Evolutionary conservation across 257 asterid genomes (phyloP), one percentile per base, ranked within the genome.

Genomic region (Solanum sitiens): DNA sequence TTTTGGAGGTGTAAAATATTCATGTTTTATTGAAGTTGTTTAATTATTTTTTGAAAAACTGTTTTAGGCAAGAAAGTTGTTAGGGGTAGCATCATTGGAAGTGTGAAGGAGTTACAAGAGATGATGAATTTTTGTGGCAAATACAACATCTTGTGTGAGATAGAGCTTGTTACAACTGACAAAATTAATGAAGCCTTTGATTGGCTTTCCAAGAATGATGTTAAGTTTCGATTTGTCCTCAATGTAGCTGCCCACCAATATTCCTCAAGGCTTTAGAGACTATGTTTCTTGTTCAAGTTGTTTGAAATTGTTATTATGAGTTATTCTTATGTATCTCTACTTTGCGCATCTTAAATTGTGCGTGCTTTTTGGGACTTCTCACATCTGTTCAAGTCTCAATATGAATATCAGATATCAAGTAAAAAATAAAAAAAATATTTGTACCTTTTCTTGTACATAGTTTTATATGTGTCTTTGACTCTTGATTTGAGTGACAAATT

Each of bases 61-160:
- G 33, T 53, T 33, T 65, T 86, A 95, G 98, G 98, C 5, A 94
- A 96, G 30, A 95, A 95, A 86, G 93, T 75, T 12, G 94, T 93
- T 91, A 96, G 95, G 91, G 99, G 99, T n/a, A 92, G 98, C 91
- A 91, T 95, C 86, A 93, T 91, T 0, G 98, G 98, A 61, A 92
- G 95, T 87, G 94, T 94, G 4, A 89, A 27, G 30, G 98, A 95
- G 87, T 93, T 96, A 0, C 96, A 94, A 82, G 97, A 94, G 30
- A 96, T 95, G 99, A 92, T 96, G 92, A 91, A 91, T 91, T 59
- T n/a, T 92, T 35, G 98, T 27, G 99, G 94, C 8, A 84, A 94
- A 77, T 92, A 92, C 85, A 93, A 94, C 84, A 93, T 95, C 68
- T 89, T 92, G 23, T 92, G 97, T 67, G 98, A 95, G 14, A 84